phyloP scores from a whole-genome alignment of 2,329 filamentous ascomycete genomes.

The Metarhizium guizhouense region DNA sequence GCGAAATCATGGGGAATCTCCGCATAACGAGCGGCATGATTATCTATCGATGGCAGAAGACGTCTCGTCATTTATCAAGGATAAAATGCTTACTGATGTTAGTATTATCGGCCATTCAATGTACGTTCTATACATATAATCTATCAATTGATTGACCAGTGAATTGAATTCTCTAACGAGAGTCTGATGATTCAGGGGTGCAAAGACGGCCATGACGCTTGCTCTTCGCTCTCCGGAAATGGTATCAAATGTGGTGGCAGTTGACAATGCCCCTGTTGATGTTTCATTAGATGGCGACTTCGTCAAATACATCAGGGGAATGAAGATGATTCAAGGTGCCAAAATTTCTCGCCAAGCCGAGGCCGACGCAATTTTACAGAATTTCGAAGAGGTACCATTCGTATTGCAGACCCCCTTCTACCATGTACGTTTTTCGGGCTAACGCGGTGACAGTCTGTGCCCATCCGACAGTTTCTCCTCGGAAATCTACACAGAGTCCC shows the following conservation, averaged over 20 bases:
- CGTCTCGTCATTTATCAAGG: conserved; percentile 65
- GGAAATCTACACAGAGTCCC: conserved; percentile 63
- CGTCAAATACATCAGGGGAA: conserved; percentile 69
- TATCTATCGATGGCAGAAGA: conserved; percentile 78
- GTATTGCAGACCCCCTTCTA: not conserved
- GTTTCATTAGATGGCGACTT: conserved; percentile 68
- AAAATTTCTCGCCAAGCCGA: conserved; percentile 61
- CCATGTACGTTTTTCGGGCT: not conserved
- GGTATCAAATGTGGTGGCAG: conserved; percentile 65
- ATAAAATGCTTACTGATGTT: conserved; percentile 59
- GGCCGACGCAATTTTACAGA: conserved; percentile 68
- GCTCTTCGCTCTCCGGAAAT: conserved; percentile 61
- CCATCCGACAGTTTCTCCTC: conserved; percentile 84
- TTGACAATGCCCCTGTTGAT: conserved; percentile 89
- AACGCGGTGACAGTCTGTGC: conserved; percentile 37
- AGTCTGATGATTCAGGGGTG: conserved; percentile 50
- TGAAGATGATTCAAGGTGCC: conserved; percentile 70
- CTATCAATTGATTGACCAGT: not conserved
- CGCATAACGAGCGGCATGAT: conserved; percentile 67
- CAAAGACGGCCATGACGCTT: conserved; percentile 85
- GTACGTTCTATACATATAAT: conserved; percentile 33
- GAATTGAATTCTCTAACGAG: not conserved
- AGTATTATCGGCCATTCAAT: conserved; percentile 92
- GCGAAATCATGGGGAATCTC: conserved; percentile 87
- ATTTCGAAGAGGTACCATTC: conserved; percentile 56